Evolutionary conservation across 1,284 basidiomycete genomes (phyloP).

Genomic region (Exobasidium cylindrosporum): DNA sequence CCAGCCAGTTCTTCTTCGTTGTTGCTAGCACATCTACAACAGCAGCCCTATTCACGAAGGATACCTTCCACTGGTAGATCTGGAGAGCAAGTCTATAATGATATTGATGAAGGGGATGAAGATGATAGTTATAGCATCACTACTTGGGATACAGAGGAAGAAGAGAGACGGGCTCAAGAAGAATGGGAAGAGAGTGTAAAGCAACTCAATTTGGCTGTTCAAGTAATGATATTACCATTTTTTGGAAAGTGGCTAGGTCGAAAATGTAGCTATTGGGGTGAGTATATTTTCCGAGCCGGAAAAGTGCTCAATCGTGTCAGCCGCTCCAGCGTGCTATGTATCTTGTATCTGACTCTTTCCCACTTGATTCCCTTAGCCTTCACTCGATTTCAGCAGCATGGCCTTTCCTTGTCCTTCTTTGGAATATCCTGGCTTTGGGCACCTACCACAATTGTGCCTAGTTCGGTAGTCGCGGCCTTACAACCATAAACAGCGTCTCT

Average conservation of each 20-base stretch:
- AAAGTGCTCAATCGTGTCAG: too few relatives aligned
- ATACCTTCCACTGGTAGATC: background rate
- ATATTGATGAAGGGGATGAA: conserved; percentile 9
- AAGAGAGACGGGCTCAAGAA: conserved; percentile 69
- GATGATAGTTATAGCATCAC: conserved; percentile 21
- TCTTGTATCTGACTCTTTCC: background rate
- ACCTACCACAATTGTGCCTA: conserved; percentile 2
- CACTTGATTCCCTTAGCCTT: conserved; percentile 1
- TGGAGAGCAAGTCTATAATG: background rate
- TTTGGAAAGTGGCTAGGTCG: conserved; percentile 84
- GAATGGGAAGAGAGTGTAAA: conserved; percentile 88
- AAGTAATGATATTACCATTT: conserved; percentile 77
- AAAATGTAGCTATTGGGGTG: conserved; percentile 73
- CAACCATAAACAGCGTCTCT: too few relatives aligned
- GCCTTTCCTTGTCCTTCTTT: conserved; percentile 3
- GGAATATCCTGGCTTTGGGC: conserved; percentile 5
- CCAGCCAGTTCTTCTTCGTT: background rate
- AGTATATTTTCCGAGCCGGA: too few relatives aligned
- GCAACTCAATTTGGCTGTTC: conserved; percentile 76
- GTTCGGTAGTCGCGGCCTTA: background rate
- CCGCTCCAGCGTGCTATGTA: too few relatives aligned
- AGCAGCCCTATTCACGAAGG: background rate
- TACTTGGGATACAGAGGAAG: conserved; percentile 67
- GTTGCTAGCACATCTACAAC: background rate
- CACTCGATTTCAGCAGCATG: conserved; percentile 2